Evolutionary conservation across 805 yeast genomes (phyloP).

Genomic region (Barnettozyma wickerhamii): DNA sequence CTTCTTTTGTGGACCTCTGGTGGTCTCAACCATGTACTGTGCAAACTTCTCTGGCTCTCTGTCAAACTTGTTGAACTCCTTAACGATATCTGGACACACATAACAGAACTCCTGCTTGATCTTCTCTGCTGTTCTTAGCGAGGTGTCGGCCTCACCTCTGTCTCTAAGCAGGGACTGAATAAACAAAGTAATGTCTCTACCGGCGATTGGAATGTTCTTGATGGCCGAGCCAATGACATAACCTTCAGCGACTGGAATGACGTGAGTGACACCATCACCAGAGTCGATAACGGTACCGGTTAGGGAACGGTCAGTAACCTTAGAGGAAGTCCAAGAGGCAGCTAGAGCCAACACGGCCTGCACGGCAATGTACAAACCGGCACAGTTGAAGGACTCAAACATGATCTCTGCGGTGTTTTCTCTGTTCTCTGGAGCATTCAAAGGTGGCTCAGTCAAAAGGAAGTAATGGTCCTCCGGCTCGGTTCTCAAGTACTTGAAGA

Average conservation of each 20-base stretch:
- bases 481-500: conserved; percentile 92
- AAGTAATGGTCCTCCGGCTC: conserved; percentile 99
- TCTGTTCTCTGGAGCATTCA: conserved; percentile 99
- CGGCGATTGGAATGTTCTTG: conserved; percentile 97
- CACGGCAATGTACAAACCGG: conserved; percentile 96
- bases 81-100: conserved; percentile 96
- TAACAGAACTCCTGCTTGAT: conserved; percentile 96
- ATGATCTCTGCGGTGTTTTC: conserved; percentile 98
- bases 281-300: conserved; percentile 98
- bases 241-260: conserved; percentile 98
- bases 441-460: conserved; percentile 94
- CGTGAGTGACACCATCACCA: conserved; percentile 99
- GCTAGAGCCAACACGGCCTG: conserved; percentile 98
- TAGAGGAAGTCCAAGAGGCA: conserved; percentile 97
- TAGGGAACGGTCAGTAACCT: conserved; percentile 89
- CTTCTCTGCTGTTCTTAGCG: conserved; percentile 92
- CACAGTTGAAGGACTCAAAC: conserved; percentile 98
- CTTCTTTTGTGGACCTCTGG: conserved; percentile 49
- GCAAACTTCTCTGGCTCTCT: conserved; percentile 92
- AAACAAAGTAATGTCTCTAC: conserved; percentile 93
- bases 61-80: conserved; percentile 92
- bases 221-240: conserved; percentile 97
- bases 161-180: conserved; percentile 93
- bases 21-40: conserved; percentile 80
- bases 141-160: conserved; percentile 93